These are phyloP conservation scores for Macrophomina phaseolina DNA, from an alignment of 2,329 filamentous ascomycete species.

Conservation along the genomic window DNA sequence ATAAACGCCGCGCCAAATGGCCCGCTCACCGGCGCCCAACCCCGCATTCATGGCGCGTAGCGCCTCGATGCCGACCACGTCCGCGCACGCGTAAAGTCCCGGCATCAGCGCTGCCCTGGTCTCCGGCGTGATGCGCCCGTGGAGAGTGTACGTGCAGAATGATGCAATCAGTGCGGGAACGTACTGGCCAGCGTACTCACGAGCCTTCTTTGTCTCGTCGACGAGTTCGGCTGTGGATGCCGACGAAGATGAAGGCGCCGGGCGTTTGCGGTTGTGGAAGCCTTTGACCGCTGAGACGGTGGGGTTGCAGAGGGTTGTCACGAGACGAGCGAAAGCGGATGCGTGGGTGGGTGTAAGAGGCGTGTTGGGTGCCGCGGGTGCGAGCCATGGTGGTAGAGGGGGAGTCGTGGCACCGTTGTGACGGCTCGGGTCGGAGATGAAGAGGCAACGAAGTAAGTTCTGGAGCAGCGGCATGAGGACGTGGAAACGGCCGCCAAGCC, in stretches of 20 bases:
- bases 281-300: constrained; percentile 61
- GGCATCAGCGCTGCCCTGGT: constrained; percentile 66
- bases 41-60: constrained; percentile 47
- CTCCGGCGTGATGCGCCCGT: constrained; percentile 53
- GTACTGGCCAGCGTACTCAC: constrained; percentile 63
- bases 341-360: constrained; percentile 64
- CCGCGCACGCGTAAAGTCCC: constrained; percentile 50
- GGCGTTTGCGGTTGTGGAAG: constrained; percentile 39
- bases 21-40: constrained; percentile 39
- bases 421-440: constrained; percentile 49
- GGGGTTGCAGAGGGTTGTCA: constrained; percentile 67
- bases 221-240: constrained; percentile 49
- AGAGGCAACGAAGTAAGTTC: constrained; percentile 61
- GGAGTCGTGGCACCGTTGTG: constrained; percentile 28
- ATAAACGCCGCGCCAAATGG: constrained; percentile 46
- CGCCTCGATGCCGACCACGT: constrained; percentile 39
- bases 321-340: constrained; percentile 58
- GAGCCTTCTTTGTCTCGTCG: constrained; percentile 65
- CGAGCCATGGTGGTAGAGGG: constrained; percentile 37
- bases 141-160: constrained; percentile 61
- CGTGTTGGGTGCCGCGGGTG: constrained; percentile 57
- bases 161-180: constrained; percentile 63
- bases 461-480: constrained; percentile 63
- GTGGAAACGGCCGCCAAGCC: constrained; percentile 66
- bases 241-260: constrained; percentile 26